Evolutionary conservation across 2,329 filamentous ascomycete species (phyloP).

Genomic region (Hypoxylon sp.): DNA sequence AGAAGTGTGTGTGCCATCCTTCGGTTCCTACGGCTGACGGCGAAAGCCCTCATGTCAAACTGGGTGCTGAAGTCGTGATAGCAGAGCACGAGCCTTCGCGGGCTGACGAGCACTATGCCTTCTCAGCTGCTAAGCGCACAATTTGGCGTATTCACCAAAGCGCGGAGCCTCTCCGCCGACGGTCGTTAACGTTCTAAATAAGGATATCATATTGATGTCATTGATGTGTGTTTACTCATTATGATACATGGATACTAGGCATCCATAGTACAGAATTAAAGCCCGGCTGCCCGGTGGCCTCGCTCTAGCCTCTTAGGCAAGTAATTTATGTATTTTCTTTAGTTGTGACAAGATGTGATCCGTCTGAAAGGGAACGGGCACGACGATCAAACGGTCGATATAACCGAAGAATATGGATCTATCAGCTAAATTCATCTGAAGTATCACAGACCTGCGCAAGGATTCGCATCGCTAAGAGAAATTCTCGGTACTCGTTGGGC

Average conservation of each 20-base stretch:
- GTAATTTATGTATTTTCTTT: background rate
- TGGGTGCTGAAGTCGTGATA: conserved; percentile 15
- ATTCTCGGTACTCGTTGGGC: conserved; percentile 24
- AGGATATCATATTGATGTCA: conserved; percentile 32
- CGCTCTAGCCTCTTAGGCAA: conserved; percentile 14
- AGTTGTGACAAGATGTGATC: background rate
- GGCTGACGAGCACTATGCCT: conserved; percentile 2
- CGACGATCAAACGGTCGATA: background rate
- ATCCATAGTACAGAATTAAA: conserved; percentile 15
- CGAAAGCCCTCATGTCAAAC: conserved; percentile 14
- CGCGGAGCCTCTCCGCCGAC: background rate
- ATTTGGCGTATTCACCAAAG: conserved; percentile 14
- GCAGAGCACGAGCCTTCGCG: conserved; percentile 17
- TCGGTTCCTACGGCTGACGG: conserved; percentile 8
- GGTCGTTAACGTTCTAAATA: background rate
- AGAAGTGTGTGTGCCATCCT: conserved; percentile 10
- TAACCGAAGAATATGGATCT: background rate
- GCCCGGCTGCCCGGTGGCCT: conserved; percentile 12
- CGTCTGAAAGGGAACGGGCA: background rate
- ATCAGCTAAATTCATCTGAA: conserved; percentile 6
- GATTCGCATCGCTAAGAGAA: conserved; percentile 5
- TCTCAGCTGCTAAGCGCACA: conserved; percentile 20
- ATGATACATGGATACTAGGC: conserved; percentile 21
- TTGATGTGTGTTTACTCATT: conserved; percentile 20
- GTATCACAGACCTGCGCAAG: conserved; percentile 1